These are phyloP conservation scores for Pseudogymnoascus sp. DNA, from an alignment of 2,329 filamentous ascomycete genomes.

Conservation along the genomic window DNA sequence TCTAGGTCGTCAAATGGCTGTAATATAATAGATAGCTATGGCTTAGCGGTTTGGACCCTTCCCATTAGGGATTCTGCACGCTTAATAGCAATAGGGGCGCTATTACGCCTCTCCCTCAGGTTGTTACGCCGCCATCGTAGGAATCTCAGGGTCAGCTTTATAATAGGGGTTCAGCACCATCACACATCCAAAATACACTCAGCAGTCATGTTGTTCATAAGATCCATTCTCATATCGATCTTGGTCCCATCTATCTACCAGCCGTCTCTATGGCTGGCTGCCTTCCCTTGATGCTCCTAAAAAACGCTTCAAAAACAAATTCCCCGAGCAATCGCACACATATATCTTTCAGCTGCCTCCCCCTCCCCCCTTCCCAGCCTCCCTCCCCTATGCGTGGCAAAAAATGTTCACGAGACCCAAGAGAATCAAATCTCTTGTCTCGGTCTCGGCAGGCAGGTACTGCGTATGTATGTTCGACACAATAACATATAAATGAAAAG, in stretches of 20 bases:
- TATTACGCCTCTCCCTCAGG: too few relatives aligned
- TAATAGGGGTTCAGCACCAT: neutral
- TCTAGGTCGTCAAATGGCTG: neutral
- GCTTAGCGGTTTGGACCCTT: neutral
- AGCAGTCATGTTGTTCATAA: neutral
- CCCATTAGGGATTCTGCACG: too few relatives aligned
- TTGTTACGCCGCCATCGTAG: too few relatives aligned
- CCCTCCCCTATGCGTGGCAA: neutral
- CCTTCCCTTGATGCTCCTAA: slow-evolving; percentile 5
- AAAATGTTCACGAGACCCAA: neutral
- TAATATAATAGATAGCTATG: neutral
- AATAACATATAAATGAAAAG: slow-evolving; percentile 5
- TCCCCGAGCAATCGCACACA: neutral
- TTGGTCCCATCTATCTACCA: slow-evolving; percentile 11
- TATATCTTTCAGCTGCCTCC: neutral
- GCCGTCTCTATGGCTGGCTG: neutral
- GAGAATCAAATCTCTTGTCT: neutral
- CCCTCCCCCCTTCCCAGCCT: neutral
- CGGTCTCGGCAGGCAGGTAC: neutral
- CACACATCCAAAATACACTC: neutral
- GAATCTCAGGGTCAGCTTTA: neutral
- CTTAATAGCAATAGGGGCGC: too few relatives aligned
- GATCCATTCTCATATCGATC: slow-evolving; percentile 10
- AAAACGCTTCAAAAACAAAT: slow-evolving; percentile 4
- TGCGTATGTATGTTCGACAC: slow-evolving; percentile 5